Conservation (phyloP, 23 red algal species). For the Gracilaria vermiculophylla region DNA sequence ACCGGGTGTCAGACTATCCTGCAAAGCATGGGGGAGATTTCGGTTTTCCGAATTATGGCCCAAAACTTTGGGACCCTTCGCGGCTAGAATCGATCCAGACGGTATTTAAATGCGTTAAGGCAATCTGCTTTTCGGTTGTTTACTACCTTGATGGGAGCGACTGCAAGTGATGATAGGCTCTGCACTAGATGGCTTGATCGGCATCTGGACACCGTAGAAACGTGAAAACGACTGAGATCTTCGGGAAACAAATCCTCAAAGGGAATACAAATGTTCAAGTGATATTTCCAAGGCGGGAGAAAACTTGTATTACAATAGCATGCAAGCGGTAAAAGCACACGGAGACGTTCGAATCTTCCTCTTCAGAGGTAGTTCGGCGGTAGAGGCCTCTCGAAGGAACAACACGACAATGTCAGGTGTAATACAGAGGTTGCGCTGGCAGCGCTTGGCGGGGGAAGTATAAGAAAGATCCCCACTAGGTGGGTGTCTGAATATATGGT, state of each 20-base stretch:
- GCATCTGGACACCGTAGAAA: background rate
- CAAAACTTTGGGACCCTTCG: background rate
- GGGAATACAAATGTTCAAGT: background rate
- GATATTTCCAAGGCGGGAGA: background rate
- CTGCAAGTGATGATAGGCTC: background rate
- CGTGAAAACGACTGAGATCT: background rate
- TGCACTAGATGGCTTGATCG: background rate
- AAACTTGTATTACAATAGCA: too few relatives aligned
- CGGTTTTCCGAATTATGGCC: background rate
- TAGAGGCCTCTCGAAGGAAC: too few relatives aligned
- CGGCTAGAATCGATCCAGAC: background rate
- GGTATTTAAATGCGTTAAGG: background rate
- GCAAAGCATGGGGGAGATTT: too few relatives aligned
- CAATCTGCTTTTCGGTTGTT: background rate
- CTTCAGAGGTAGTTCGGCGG: too few relatives aligned
- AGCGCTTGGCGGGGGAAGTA: too few relatives aligned
- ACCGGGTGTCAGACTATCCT: too few relatives aligned
- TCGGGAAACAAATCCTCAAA: background rate
- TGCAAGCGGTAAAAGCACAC: background rate
- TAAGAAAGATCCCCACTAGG: too few relatives aligned
- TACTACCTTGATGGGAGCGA: background rate
- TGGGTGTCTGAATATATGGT: too few relatives aligned
- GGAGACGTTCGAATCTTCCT: background rate
- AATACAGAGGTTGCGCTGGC: too few relatives aligned
- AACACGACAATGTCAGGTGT: too few relatives aligned